phyloP scores from a whole-genome alignment of 148 eudicot species.

The Simmondsia chinensis region DNA sequence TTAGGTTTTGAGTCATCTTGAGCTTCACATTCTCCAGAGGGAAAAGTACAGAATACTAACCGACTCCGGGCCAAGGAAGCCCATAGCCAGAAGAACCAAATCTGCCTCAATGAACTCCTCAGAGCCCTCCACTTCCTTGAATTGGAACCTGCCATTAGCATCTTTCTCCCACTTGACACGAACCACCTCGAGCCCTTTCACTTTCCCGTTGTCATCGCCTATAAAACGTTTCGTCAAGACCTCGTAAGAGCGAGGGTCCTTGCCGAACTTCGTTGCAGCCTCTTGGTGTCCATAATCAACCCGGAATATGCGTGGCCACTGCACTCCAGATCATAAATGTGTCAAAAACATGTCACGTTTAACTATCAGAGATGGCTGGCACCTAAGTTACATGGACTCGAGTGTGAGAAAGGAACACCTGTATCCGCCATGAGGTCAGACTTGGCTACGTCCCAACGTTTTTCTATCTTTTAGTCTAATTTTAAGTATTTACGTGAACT shows the following conservation, averaged over 20 bases:
- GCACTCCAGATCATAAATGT: constrained; percentile 10
- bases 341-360: too few relatives aligned
- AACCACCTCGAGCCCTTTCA: constrained; percentile 84
- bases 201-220: constrained; percentile 71
- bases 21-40: too few relatives aligned
- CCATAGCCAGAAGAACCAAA: constrained; percentile 90
- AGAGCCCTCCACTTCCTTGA: constrained; percentile 81
- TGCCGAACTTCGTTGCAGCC: constrained; percentile 86
- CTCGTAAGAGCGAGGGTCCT: constrained; percentile 91
- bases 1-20: too few relatives aligned
- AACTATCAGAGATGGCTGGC: too few relatives aligned
- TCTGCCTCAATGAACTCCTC: constrained; percentile 78
- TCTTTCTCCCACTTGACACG: constrained; percentile 92
- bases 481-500: too few relatives aligned
- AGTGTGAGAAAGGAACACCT: too few relatives aligned
- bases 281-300: constrained; percentile 98
- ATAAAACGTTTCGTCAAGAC: constrained; percentile 85
- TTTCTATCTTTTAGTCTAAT: too few relatives aligned
- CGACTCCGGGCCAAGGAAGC: constrained; percentile 97
- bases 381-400: too few relatives aligned
- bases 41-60: constrained; percentile 57
- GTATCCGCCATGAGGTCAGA: too few relatives aligned
- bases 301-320: constrained; percentile 99
- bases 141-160: constrained; percentile 72
- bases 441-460: too few relatives aligned